Conservation (phyloP, 1,139 yeast species). For the Saccharomyces pastorianus region DNA sequence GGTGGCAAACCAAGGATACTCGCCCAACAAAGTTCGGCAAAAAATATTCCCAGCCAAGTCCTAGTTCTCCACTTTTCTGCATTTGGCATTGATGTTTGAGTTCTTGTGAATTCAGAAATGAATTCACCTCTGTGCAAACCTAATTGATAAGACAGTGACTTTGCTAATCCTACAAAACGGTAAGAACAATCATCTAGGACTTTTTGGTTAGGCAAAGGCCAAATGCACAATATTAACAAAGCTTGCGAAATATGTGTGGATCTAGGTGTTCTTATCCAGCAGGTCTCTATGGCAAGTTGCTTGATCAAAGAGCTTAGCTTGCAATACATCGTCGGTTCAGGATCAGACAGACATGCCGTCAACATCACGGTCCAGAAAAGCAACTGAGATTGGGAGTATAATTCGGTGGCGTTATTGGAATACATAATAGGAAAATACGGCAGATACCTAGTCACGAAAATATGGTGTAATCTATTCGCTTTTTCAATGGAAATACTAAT, state of each 20-base stretch:
- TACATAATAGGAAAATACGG: conserved; percentile 77
- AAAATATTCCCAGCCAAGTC: conserved; percentile 83
- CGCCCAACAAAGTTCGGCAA: conserved; percentile 87
- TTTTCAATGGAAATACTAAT: conserved; percentile 56
- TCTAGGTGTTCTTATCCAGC: conserved; percentile 90
- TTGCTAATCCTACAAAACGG: conserved; percentile 80
- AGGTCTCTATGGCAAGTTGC: conserved; percentile 83
- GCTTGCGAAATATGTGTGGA: conserved; percentile 93
- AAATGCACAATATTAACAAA: conserved; percentile 64
- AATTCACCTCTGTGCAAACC: conserved; percentile 94
- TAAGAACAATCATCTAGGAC: conserved; percentile 89
- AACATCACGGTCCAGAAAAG: conserved; percentile 87
- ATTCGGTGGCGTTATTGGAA: conserved; percentile 63
- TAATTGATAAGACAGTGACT: conserved; percentile 72
- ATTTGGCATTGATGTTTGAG: conserved; percentile 81
- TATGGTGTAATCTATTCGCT: conserved; percentile 64
- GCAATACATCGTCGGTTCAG: conserved; percentile 76
- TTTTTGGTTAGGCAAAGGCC: conserved; percentile 93
- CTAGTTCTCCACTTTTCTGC: conserved; percentile 93
- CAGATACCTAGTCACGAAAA: conserved; percentile 57
- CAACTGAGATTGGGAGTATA: conserved; percentile 74
- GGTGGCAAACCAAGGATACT: conserved; percentile 85
- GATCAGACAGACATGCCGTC: conserved; percentile 79
- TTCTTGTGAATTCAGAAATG: conserved; percentile 81
- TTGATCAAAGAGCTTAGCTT: conserved; percentile 70